phyloP scores from a whole-genome alignment of 2,329 filamentous ascomycete genomes.

The Phoma herbarum region DNA sequence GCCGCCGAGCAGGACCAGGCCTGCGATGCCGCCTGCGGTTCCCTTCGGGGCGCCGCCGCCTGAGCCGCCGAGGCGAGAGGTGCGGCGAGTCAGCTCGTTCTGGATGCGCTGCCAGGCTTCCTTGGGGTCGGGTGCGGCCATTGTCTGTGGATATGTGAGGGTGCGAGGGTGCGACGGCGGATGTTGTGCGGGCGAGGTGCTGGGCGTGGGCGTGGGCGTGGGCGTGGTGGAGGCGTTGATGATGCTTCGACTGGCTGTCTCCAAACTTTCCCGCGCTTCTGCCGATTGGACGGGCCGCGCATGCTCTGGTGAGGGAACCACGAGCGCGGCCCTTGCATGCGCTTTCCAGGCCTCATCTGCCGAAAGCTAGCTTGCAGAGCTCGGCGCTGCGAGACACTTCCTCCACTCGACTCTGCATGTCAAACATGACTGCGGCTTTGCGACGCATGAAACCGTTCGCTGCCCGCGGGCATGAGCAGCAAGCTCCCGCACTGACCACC shows the following conservation, averaged over 20 bases:
- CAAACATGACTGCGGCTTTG: not conserved
- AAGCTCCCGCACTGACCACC: constrained; percentile 41
- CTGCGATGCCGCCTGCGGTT: constrained; percentile 64
- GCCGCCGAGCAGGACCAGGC: constrained; percentile 63
- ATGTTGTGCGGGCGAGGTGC: not conserved
- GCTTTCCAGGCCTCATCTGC: not conserved
- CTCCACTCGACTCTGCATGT: not conserved
- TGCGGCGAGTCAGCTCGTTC: constrained; percentile 63
- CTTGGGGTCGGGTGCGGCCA: constrained; percentile 63
- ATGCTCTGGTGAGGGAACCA: not conserved
- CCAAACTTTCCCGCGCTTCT: constrained; percentile 42
- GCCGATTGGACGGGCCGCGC: constrained; percentile 7
- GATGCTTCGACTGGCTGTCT: constrained; percentile 35
- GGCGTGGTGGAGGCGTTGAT: constrained; percentile 22
- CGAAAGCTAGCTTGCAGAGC: not conserved
- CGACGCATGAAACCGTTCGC: constrained; percentile 7
- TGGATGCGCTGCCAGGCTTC: constrained; percentile 73
- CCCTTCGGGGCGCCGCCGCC: constrained; percentile 60
- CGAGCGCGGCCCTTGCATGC: constrained; percentile 7
- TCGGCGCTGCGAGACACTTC: not conserved
- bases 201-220: no score
- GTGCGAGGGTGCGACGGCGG: not conserved
- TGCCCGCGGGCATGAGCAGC: constrained; percentile 14
- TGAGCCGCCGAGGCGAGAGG: constrained; percentile 58
- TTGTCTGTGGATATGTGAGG: constrained; percentile 31